Conservation (phyloP, 306 rosid genomes). For the Lablab purpureus region DNA sequence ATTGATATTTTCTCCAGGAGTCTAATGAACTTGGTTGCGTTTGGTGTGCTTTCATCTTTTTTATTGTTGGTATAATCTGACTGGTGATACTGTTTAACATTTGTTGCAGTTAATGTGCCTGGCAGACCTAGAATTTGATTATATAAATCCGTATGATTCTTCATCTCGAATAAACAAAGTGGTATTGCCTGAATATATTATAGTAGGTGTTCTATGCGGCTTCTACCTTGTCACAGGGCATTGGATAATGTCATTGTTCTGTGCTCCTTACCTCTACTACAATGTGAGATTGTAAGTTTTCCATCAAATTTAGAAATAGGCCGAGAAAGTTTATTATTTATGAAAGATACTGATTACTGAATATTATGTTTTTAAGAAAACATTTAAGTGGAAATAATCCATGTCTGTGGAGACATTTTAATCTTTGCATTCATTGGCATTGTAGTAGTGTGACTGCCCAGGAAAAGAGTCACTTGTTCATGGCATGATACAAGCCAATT, state of each 20-base stretch:
- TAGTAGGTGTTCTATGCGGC: slow-evolving; percentile 65
- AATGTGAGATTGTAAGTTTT: slow-evolving; percentile 79
- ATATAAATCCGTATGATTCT: slow-evolving; percentile 95
- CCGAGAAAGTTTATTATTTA: slow-evolving; percentile 24
- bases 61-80: slow-evolving; percentile 1
- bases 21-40: slow-evolving; percentile 25
- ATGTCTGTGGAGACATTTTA: slow-evolving; percentile 8
- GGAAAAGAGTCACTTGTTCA: slow-evolving; percentile 5
- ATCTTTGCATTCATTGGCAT: slow-evolving; percentile 30
- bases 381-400: background rate
- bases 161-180: slow-evolving; percentile 80
- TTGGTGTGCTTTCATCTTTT: background rate
- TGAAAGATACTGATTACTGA: background rate
- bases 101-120: slow-evolving; percentile 92
- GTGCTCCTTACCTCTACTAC: slow-evolving; percentile 86
- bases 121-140: slow-evolving; percentile 96
- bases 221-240: slow-evolving; percentile 87
- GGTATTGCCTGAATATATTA: slow-evolving; percentile 81
- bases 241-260: slow-evolving; percentile 85
- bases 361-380: slow-evolving; percentile 8
- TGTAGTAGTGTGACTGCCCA: background rate
- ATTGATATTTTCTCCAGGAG: slow-evolving; percentile 28
- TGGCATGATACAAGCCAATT: slow-evolving; percentile 19
- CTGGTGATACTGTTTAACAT: slow-evolving; percentile 30
- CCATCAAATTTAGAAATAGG: slow-evolving; percentile 10